phyloP scores from a whole-genome alignment of 2,329 filamentous ascomycete genomes.

The Nemania serpens region DNA sequence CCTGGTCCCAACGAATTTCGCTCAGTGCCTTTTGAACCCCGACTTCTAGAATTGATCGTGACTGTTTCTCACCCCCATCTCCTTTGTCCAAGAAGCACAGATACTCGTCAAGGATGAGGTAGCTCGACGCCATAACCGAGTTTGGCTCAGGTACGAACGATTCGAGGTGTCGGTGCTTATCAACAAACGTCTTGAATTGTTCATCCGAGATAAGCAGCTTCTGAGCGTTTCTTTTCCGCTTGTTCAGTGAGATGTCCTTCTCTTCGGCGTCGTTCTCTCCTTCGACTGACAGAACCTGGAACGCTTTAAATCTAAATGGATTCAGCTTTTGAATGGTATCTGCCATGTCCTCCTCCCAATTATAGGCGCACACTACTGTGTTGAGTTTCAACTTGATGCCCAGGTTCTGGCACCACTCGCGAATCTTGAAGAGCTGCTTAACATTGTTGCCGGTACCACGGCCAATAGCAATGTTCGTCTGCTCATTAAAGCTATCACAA shows the following conservation, averaged over 20 bases:
- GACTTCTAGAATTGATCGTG: constrained; percentile 49
- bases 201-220: constrained; percentile 52
- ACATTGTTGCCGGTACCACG: constrained; percentile 55
- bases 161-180: constrained; percentile 46
- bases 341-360: constrained; percentile 56
- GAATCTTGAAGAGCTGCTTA: constrained; percentile 48
- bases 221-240: constrained; percentile 46
- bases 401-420: constrained; percentile 50
- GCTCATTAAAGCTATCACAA: constrained; percentile 58
- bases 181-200: constrained; percentile 53
- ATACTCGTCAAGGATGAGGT: constrained; percentile 58
- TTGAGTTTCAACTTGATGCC: constrained; percentile 62
- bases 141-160: constrained; percentile 56
- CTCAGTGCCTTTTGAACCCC: constrained; percentile 52
- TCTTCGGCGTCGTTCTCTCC: constrained; percentile 56
- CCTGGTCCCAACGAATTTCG: constrained; percentile 52
- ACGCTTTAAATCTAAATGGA: constrained; percentile 61
- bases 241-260: constrained; percentile 34
- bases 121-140: constrained; percentile 54
- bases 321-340: constrained; percentile 44
- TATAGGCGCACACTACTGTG: constrained; percentile 56
- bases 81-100: constrained; percentile 55
- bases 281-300: constrained; percentile 57
- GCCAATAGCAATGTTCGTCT: constrained; percentile 57
- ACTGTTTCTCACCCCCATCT: constrained; percentile 39